These are phyloP conservation scores for Dendryphion nanum DNA, from an alignment of 2,329 filamentous ascomycete species.

Conservation along the genomic window DNA sequence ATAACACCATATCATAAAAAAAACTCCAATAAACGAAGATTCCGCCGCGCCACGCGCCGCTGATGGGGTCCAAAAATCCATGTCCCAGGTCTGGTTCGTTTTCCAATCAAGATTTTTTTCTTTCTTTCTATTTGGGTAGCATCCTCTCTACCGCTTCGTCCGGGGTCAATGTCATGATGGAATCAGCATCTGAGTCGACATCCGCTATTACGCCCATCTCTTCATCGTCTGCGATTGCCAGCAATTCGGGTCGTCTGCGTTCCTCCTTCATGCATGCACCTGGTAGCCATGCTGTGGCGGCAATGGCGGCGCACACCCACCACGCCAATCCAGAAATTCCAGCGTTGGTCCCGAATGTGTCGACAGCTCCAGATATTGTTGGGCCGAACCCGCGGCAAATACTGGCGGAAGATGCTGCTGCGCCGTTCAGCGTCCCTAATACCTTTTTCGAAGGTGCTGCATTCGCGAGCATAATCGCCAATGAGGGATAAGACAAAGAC, in stretches of 20 bases:
- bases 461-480: conserved; percentile 85
- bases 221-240: conserved; percentile 28
- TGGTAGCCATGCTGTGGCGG: conserved; percentile 59
- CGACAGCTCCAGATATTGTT: conserved; percentile 80
- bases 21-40: conserved; percentile 13
- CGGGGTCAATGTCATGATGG: conserved; percentile 31
- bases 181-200: conserved; percentile 29
- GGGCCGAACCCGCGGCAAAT: conserved; percentile 86
- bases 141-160: conserved; percentile 25
- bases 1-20: conserved; percentile 6
- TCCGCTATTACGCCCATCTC: conserved; percentile 16
- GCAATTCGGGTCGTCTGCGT: conserved; percentile 33
- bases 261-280: conserved; percentile 65
- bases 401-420: conserved; percentile 87
- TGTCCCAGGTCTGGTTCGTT: too few species aligned
- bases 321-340: conserved; percentile 88
- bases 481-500: conserved; percentile 86
- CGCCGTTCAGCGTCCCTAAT: conserved; percentile 88
- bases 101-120: too few species aligned
- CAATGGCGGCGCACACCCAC: conserved; percentile 84
- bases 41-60: too few species aligned
- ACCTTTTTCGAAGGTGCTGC: conserved; percentile 80
- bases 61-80: too few species aligned
- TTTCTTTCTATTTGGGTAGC: conserved; percentile 25
- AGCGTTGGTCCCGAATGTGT: conserved; percentile 72